Base-by-base conservation (phyloP, 1,139 yeast genomes). In the Hyphopichia burtonii region DNA sequence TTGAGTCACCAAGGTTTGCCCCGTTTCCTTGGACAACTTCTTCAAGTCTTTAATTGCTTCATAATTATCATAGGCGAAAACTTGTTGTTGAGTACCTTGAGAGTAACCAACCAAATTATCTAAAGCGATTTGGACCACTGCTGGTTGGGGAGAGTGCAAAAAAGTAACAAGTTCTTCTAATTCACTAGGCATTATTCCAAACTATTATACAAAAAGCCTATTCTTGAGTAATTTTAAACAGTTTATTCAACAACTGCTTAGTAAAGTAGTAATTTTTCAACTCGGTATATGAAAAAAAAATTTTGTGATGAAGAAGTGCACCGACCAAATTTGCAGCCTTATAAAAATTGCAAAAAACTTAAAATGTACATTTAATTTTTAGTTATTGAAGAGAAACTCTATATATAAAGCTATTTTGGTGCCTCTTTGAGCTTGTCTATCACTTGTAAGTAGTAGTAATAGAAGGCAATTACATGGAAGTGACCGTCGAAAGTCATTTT, bases 101-200 rank as follows among this genome's bases (percentile, higher is more conserved):
- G 96, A 86, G 60, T 76, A 88, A 1, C 94, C 96, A 12, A 89
- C 91, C 41, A 91, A 65, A 58, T 89, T 83, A 53, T 87, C 94
- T 42, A 91, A 70, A 0, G 98, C 98, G 43, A 91, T 83, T 52
- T 84, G 90, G 44, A 86, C 82, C 25, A 90, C 89, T 8, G 88
- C 86, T 3, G 88, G 84, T 55, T 87, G 91, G 2, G 86, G 85
- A 8, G 91, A 81, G 60, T 88, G 96, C 47, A 93, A 73, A 62
- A 93, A 91, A 39, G 76, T 80, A 17, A 91, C 96, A 38, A 90
- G 69, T 58, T 83, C 86, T 63, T 80, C 85, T 43, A 81, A 60
- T 59, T 81, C 82, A 5, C 80, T 66, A 20, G 86, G 82, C 86
- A 81, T 81, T 17, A 39, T 34, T 6, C 44, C 16, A 28, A 31